Evolutionary conservation across 345 rosid species (phyloP), one percentile per base, ranked within the genome.

Genomic region (Cardiospermum halicacabum): DNA sequence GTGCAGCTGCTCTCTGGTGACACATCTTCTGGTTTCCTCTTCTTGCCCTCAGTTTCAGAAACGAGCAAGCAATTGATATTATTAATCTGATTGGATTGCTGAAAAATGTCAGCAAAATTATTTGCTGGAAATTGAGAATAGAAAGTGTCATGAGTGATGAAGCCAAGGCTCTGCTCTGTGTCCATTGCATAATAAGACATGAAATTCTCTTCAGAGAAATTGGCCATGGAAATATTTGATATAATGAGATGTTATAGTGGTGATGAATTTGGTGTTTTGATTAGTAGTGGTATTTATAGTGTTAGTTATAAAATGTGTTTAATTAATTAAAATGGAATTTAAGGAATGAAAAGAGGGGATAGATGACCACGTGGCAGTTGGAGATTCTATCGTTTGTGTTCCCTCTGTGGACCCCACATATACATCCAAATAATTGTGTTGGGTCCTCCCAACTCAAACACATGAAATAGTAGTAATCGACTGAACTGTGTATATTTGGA

Each of bases 21-120:
- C 13, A 61, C 42, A 66, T 74, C 83, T 65, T 49, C 1, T 16
- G 65, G 56, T 65, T 76, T 80, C 61, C 81, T 80, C 66, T 80
- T 83, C 64, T 65, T 83, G 61, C 60, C 57, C 51, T 79, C 79
- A 64, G 64, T 70, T 78, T 72, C 73, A 18, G 74, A 57, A 47
- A 72, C 45, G 58, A 51, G 76, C n/a, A 58, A 2, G 1, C 37
- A 24, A 47, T n/a, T 61, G 56, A 59, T n/a, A n/a, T n/a, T n/a
- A n/a, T n/a, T n/a, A n/a, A n/a, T 67, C 15, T 77, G 84, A 56
- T 58, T 73, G 65, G 67, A 53, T 26, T 70, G 75, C 10, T 58
- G 39, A 64, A 75, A 65, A 67, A 63, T 61, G 45, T 60, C 65
- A 1, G 64, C 70, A 58, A 66, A 37, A 24, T 15, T 69, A 42